Evolutionary conservation across 768 basidiomycete genomes (phyloP).

Genomic region (Leccinum boreale): DNA sequence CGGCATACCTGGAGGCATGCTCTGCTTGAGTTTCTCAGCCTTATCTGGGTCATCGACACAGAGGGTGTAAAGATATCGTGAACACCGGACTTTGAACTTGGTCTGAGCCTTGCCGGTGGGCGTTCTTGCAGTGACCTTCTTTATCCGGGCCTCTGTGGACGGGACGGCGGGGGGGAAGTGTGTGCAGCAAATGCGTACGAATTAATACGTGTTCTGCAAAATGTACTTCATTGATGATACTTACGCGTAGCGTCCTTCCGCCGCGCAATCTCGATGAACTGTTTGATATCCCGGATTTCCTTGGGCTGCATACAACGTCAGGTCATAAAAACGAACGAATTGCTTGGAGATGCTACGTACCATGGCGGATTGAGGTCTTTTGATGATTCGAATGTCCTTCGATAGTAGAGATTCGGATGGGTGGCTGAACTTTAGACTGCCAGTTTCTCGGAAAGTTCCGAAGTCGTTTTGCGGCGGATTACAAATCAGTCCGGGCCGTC

Average conservation of each 20-base stretch:
- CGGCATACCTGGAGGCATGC: slow-evolving; percentile 85
- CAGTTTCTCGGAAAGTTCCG: slow-evolving; percentile 30
- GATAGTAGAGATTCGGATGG: neutral
- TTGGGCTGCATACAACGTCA: slow-evolving; percentile 63
- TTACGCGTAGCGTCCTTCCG: slow-evolving; percentile 95
- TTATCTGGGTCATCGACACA: slow-evolving; percentile 94
- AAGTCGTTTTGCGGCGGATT: too few relatives aligned
- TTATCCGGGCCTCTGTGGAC: slow-evolving; percentile 91
- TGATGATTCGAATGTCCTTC: slow-evolving; percentile 4
- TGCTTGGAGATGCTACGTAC: slow-evolving; percentile 12
- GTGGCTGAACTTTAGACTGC: slow-evolving; percentile 35
- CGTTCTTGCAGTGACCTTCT: slow-evolving; percentile 76
- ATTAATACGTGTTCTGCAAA: neutral
- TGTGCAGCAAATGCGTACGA: neutral
- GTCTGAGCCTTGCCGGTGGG: slow-evolving; percentile 75
- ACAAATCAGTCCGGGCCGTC: too few relatives aligned
- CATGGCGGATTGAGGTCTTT: slow-evolving; percentile 22
- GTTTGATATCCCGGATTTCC: slow-evolving; percentile 97
- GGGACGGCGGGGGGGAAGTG: neutral
- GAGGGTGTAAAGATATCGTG: slow-evolving; percentile 96
- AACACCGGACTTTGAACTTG: slow-evolving; percentile 99
- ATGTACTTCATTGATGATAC: slow-evolving; percentile 35
- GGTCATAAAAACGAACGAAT: neutral
- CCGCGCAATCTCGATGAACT: slow-evolving; percentile 95
- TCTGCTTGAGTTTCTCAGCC: slow-evolving; percentile 96